Percentiles rank a stretch among this genome's conserved stretches.
phyloP scores from a whole-genome alignment of 768 basidiomycete species.

The Gautieria morchelliformis region DNA sequence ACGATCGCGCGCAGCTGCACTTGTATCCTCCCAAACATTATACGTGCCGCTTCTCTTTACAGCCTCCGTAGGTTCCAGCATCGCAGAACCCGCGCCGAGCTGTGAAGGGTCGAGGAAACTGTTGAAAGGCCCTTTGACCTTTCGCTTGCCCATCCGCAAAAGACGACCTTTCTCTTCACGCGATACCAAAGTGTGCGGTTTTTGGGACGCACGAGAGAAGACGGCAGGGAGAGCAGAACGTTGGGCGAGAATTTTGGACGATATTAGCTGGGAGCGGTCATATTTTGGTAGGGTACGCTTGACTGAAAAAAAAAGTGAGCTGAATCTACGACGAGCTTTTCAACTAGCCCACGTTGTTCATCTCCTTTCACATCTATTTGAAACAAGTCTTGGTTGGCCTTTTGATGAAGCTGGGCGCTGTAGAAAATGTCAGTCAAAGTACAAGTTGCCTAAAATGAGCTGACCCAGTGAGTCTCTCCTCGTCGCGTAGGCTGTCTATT shows the following conservation, averaged over 20 bases:
- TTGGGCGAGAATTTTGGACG: constrained; percentile 71
- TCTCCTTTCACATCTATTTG: constrained; percentile 75
- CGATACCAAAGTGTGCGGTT: constrained; percentile 16
- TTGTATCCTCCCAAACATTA: constrained; percentile 45
- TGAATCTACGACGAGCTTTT: constrained; percentile 45
- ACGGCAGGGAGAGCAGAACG: constrained; percentile 86
- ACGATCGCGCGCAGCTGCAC: constrained; percentile 54
- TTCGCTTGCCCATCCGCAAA: constrained; percentile 64
- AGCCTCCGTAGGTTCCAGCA: constrained; percentile 15
- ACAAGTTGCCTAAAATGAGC: constrained; percentile 14
- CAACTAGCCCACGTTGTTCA: constrained; percentile 42
- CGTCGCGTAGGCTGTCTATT: constrained; percentile 66
- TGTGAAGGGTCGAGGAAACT: constrained; percentile 59
- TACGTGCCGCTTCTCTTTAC: constrained; percentile 15
- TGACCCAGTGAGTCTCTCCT: constrained; percentile 75
- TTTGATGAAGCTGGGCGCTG: constrained; percentile 57
- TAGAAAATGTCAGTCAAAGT: neutral
- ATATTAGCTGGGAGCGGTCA: constrained; percentile 46
- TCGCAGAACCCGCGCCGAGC: constrained; percentile 32
- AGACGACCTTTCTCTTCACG: constrained; percentile 72
- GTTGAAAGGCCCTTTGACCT: constrained; percentile 65
- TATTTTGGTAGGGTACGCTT: constrained; percentile 35
- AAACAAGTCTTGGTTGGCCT: constrained; percentile 68
- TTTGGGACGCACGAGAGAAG: constrained; percentile 37
- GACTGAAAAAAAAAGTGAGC: constrained; percentile 6